phyloP scores from a whole-genome alignment of 352 stramenopile species.

The Globisporangium cylindrosporum region DNA sequence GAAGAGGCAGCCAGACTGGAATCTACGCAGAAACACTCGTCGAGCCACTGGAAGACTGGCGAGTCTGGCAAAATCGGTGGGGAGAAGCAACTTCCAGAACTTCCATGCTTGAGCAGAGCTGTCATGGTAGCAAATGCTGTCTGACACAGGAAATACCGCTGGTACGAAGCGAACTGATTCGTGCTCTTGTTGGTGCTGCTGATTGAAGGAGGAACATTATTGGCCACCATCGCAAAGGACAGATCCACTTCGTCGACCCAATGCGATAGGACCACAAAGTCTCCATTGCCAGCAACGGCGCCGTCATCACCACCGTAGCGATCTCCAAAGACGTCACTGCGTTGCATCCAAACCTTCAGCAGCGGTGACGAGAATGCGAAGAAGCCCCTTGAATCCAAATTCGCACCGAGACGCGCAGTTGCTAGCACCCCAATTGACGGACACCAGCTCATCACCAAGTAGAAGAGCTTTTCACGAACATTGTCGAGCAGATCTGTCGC shows the following conservation, averaged over 20 bases:
- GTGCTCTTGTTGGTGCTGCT: not conserved
- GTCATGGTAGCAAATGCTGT: conserved; percentile 28
- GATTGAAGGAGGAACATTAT: not conserved
- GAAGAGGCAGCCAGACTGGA: not conserved
- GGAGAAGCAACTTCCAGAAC: conserved; percentile 13
- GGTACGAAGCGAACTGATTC: conserved; percentile 19
- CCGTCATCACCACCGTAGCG: conserved; percentile 7
- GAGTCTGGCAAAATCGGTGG: conserved; percentile 19
- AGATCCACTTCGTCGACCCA: conserved; percentile 45
- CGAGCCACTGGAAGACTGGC: conserved; percentile 42
- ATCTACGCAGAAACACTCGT: conserved; percentile 58
- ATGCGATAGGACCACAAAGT: conserved; percentile 34
- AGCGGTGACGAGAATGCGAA: conserved; percentile 22
- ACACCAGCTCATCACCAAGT: conserved; percentile 42
- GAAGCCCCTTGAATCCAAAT: conserved; percentile 30
- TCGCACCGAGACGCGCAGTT: conserved; percentile 18
- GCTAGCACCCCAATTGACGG: conserved; percentile 40
- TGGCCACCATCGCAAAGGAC: not conserved
- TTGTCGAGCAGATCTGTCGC: conserved; percentile 5
- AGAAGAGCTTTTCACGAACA: conserved; percentile 25
- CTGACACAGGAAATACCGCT: conserved; percentile 31
- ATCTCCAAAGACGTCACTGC: conserved; percentile 43
- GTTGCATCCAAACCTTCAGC: conserved; percentile 36
- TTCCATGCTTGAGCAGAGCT: conserved; percentile 16
- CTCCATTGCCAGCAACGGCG: conserved; percentile 14